Base-by-base conservation (phyloP, 768 basidiomycete species). In the Russula compacta region DNA sequence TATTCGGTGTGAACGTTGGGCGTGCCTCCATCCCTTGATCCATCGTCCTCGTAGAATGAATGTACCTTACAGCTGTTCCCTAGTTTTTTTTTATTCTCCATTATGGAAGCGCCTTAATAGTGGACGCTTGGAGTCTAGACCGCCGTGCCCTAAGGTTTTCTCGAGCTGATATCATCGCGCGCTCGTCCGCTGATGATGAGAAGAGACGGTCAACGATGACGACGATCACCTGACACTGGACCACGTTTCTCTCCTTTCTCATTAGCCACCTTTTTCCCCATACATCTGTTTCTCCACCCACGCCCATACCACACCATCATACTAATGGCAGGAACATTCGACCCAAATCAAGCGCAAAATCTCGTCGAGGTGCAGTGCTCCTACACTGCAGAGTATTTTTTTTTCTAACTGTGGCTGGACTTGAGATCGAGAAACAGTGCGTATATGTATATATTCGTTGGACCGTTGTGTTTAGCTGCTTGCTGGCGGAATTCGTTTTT, bases 401-500 rank as follows among this genome's bases (percentile, higher is more conserved):
- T 8, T 10, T 29, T 29, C 24, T 29, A 29, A 53, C 46, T 48
- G 51, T 32, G 35, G 17, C 12, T 21, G 42, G 24, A 11, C 11
- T 36, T 76, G 19, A 93, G 91, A 95, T 99, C 64, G 95, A 98
- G 77, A 95, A 94, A 81, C 94, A 97, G 87, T 93, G 70, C 73
- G 88, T 79, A 42, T 17, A 35, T 29, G 15, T 29, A 29, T 17
- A 15, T 10, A 3, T 17, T 32, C 29, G 15, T n/a, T 47, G 14
- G 24, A 21, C 46, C 46, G 48, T 29, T 15, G 24, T 29, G 24
- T 29, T 8, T n/a, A n/a, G 12, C 49, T 21, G 24, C n/a, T n/a
- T n/a, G n/a, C 24, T 29, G 24, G 24, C 24, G 24, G 24, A 29
- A 29, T 29, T 29, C 24, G 24, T 29, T 29, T 29, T 29, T 29